Evolutionary conservation across 2,329 filamentous ascomycete genomes (phyloP).

Genomic region (Aspergillus brunneoviolaceus): DNA sequence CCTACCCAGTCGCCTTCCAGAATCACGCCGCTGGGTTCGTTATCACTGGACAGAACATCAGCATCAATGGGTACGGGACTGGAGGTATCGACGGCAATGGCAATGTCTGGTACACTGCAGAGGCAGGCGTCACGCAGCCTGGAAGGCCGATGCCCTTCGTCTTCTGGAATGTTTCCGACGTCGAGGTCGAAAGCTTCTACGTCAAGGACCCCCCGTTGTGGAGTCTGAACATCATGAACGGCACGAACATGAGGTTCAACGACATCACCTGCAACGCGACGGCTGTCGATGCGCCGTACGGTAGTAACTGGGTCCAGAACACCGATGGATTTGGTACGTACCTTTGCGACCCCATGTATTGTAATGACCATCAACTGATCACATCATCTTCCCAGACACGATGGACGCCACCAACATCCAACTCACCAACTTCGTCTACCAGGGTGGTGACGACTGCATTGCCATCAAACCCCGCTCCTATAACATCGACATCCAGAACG

Average conservation of each 20-base stretch:
- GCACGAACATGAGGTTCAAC: conserved; percentile 53
- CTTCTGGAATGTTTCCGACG: conserved; percentile 58
- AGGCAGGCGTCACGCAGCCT: conserved; percentile 47
- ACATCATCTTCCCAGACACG: conserved; percentile 40
- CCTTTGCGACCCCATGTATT: background rate
- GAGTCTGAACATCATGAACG: conserved; percentile 59
- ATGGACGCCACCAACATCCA: conserved; percentile 55
- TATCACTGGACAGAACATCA: conserved; percentile 51
- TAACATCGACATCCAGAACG: conserved; percentile 56
- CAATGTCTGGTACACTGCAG: conserved; percentile 54
- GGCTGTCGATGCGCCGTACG: conserved; percentile 50
- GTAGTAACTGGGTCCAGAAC: conserved; percentile 58
- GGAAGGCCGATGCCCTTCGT: conserved; percentile 60
- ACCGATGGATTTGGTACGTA: conserved; percentile 53
- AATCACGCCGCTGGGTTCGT: conserved; percentile 57
- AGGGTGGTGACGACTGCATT: conserved; percentile 62
- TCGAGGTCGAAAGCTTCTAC: conserved; percentile 54
- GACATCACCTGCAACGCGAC: conserved; percentile 55
- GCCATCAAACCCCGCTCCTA: conserved; percentile 63
- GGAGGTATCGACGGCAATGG: conserved; percentile 58
- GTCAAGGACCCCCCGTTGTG: conserved; percentile 55
- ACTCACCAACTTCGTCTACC: conserved; percentile 53
- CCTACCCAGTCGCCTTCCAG: conserved; percentile 55
- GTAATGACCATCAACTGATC: background rate
- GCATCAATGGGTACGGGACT: conserved; percentile 53